Evolutionary conservation across 1,284 basidiomycete genomes (phyloP).

Genomic region (Testicularia cyperi): DNA sequence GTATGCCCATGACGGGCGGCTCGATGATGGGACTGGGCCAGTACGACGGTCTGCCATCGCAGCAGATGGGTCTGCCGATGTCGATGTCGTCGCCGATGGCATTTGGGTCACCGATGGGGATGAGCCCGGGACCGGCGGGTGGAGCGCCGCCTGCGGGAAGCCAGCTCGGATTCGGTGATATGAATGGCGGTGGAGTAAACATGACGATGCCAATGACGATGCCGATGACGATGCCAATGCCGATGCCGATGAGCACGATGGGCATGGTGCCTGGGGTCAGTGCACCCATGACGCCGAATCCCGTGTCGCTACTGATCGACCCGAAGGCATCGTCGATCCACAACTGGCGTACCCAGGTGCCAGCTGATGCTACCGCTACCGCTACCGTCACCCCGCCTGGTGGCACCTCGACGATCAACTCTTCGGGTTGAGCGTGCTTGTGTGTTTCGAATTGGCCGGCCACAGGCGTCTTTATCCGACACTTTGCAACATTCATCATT

Average conservation of each 20-base stretch:
- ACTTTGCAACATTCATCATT: too few relatives aligned
- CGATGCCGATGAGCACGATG: constrained; percentile 9
- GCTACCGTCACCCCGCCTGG: constrained; percentile 22
- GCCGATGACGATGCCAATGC: constrained; percentile 15
- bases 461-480: too few relatives aligned
- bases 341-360: constrained; percentile 42
- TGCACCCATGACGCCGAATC: constrained; percentile 9
- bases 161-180: not conserved
- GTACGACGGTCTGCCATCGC: too few relatives aligned
- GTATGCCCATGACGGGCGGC: too few relatives aligned
- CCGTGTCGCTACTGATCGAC: constrained; percentile 35
- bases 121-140: too few relatives aligned
- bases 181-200: too few relatives aligned
- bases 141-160: too few relatives aligned
- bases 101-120: too few relatives aligned
- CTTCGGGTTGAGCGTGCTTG: too few relatives aligned
- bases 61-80: constrained; percentile 22
- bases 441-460: too few relatives aligned
- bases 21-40: too few relatives aligned
- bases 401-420: constrained; percentile 18
- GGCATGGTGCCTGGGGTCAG: constrained; percentile 16
- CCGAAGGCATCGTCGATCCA: constrained; percentile 39
- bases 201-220: too few relatives aligned
- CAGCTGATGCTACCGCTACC: constrained; percentile 24
- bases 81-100: constrained; percentile 1